Conservation (phyloP, 305 asterid genomes). For the Fraxinus angustifolia region DNA sequence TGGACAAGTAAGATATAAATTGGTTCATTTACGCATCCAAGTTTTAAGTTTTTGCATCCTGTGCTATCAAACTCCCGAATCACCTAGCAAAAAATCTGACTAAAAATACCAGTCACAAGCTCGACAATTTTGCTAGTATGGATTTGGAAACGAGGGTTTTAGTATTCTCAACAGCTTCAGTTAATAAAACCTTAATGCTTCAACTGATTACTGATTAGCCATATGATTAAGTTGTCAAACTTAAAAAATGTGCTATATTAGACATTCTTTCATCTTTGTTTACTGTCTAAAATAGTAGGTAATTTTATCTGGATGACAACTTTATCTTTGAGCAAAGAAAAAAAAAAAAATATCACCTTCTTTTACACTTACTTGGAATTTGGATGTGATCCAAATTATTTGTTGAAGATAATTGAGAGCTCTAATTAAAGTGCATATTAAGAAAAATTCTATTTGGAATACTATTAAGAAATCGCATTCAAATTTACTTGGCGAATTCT, state of each 20-base stretch:
- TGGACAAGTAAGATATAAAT: background rate
- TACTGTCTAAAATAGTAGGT: background rate
- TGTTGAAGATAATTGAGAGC: too few species aligned
- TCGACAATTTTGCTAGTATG: constrained; percentile 48
- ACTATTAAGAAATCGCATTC: too few species aligned
- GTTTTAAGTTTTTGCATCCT: background rate
- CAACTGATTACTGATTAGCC: constrained; percentile 54
- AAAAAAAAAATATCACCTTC: background rate
- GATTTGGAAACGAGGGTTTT: constrained; percentile 62
- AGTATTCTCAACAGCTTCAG: constrained; percentile 50
- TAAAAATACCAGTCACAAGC: constrained; percentile 18
- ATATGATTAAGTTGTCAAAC: constrained; percentile 59
- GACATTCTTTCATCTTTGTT: background rate
- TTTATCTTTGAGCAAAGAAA: background rate
- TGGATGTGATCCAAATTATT: too few species aligned
- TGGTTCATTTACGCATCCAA: background rate
- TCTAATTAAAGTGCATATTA: too few species aligned
- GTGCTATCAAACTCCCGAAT: background rate
- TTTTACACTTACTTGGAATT: background rate
- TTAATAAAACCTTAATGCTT: constrained; percentile 44
- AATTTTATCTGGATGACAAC: background rate
- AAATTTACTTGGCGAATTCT: too few species aligned
- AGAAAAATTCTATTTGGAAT: too few species aligned
- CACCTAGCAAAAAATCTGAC: constrained; percentile 4
- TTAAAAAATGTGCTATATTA: constrained; percentile 37